Conservation (phyloP, 2,329 filamentous ascomycete genomes). For the Ilyonectria robusta region DNA sequence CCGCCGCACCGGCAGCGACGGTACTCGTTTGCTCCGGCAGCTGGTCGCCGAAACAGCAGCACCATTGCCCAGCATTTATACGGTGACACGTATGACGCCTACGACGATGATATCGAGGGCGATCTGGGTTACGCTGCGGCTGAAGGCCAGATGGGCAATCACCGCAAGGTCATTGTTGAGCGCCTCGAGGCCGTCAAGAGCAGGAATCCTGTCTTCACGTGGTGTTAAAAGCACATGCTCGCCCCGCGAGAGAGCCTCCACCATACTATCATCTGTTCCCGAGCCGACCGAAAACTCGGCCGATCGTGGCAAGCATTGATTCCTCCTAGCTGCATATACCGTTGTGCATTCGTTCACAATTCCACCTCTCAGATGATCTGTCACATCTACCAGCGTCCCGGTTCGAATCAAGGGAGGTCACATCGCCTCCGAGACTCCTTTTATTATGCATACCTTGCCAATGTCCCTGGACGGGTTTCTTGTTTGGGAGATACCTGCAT, state of each 20-base stretch:
- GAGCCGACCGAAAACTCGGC: constrained; percentile 9
- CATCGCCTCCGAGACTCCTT: constrained; percentile 18
- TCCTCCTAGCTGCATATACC: background rate
- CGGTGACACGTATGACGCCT: constrained; percentile 68
- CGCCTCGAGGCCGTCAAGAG: constrained; percentile 95
- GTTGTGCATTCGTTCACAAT: background rate
- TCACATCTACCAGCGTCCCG: background rate
- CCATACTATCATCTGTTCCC: constrained; percentile 16
- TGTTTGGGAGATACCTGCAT: constrained; percentile 39
- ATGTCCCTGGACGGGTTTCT: constrained; percentile 31
- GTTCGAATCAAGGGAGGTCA: constrained; percentile 27
- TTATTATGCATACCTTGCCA: constrained; percentile 10
- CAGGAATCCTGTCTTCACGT: constrained; percentile 95
- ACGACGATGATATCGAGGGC: constrained; percentile 86
- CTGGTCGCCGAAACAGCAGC: constrained; percentile 63
- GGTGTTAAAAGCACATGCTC: constrained; percentile 76
- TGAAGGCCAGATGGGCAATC: constrained; percentile 91
- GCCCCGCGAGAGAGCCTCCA: background rate
- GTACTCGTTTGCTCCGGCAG: constrained; percentile 67
- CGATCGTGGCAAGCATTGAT: background rate
- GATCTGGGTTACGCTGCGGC: constrained; percentile 96
- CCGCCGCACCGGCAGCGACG: constrained; percentile 63
- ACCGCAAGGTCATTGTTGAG: constrained; percentile 96
- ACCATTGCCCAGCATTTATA: constrained; percentile 69
- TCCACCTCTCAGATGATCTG: constrained; percentile 2